These are phyloP conservation scores for Cryptococcus sp. DNA, from an alignment of 1,284 basidiomycete genomes.

Conservation along the genomic window DNA sequence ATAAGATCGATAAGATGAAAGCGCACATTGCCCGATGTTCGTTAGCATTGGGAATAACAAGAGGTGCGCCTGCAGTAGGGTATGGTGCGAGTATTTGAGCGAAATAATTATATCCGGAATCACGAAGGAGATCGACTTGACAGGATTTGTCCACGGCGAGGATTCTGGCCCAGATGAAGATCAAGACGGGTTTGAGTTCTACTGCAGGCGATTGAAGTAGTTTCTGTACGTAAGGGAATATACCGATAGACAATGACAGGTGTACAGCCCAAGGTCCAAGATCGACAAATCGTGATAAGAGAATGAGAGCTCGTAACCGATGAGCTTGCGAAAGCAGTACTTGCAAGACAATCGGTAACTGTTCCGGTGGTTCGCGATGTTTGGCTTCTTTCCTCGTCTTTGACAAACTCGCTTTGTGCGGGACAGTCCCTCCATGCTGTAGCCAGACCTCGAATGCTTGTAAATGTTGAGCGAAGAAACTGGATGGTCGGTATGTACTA, in stretches of 20 bases:
- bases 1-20: slow-evolving; percentile 90
- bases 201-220: slow-evolving; percentile 90
- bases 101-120: slow-evolving; percentile 84
- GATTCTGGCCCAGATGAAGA: slow-evolving; percentile 98
- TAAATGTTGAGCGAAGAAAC: slow-evolving; percentile 93
- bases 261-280: slow-evolving; percentile 98
- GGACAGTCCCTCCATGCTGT: slow-evolving; percentile 64
- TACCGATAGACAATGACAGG: slow-evolving; percentile 93
- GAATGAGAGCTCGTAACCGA: slow-evolving; percentile 86
- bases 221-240: slow-evolving; percentile 98
- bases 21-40: slow-evolving; percentile 99
- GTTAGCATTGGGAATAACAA: slow-evolving; percentile 78
- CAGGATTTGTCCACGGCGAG: slow-evolving; percentile 91
- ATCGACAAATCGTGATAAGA: slow-evolving; percentile 97
- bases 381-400: slow-evolving; percentile 7
- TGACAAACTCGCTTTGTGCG: slow-evolving; percentile 49
- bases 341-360: slow-evolving; percentile 94
- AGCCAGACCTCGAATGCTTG: slow-evolving; percentile 99
- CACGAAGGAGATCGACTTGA: slow-evolving; percentile 83
- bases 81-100: slow-evolving; percentile 64
- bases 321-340: slow-evolving; percentile 95
- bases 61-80: slow-evolving; percentile 33
- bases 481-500: slow-evolving; percentile 71
- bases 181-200: slow-evolving; percentile 93
- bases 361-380: slow-evolving; percentile 61